Conservation (phyloP, 805 yeast species). For the Teunomyces barrocoloradensis region DNA sequence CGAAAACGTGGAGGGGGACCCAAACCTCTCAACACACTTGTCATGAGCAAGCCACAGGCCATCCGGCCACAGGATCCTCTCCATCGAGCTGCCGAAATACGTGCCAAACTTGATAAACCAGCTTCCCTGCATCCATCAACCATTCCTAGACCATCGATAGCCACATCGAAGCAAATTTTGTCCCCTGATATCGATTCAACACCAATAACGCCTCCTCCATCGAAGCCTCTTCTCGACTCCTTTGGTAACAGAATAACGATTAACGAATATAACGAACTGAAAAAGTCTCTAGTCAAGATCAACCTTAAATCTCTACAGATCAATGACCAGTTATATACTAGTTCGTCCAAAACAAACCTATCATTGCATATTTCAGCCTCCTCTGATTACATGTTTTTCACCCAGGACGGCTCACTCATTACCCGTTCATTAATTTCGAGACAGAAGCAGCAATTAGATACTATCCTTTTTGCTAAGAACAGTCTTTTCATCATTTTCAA, state of each 20-base stretch:
- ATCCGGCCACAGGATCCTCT: constrained; percentile 2
- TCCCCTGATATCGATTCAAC: background rate
- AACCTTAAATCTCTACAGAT: background rate
- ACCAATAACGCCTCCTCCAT: background rate
- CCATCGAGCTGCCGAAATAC: background rate
- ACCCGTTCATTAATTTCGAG: constrained; percentile 3
- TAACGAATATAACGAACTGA: background rate
- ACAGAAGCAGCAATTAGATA: constrained; percentile 1
- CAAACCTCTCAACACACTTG: constrained; percentile 6
- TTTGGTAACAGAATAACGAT: background rate
- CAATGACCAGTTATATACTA: background rate
- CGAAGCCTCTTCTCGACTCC: background rate
- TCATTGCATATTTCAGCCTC: constrained; percentile 4
- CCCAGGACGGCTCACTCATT: constrained; percentile 5
- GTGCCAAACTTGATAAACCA: background rate
- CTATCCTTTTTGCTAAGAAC: constrained; percentile 7
- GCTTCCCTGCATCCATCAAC: background rate
- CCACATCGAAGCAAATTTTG: too few relatives aligned
- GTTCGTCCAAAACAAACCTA: background rate
- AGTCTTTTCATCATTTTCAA: constrained; percentile 6
- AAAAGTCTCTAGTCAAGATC: background rate
- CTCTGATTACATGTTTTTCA: constrained; percentile 5
- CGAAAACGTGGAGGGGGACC: constrained; percentile 8
- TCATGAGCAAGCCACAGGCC: background rate
- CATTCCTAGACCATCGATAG: background rate